Evolutionary conservation across 2,329 filamentous ascomycete species (phyloP).

Genomic region (Pseudocercospora vitis): DNA sequence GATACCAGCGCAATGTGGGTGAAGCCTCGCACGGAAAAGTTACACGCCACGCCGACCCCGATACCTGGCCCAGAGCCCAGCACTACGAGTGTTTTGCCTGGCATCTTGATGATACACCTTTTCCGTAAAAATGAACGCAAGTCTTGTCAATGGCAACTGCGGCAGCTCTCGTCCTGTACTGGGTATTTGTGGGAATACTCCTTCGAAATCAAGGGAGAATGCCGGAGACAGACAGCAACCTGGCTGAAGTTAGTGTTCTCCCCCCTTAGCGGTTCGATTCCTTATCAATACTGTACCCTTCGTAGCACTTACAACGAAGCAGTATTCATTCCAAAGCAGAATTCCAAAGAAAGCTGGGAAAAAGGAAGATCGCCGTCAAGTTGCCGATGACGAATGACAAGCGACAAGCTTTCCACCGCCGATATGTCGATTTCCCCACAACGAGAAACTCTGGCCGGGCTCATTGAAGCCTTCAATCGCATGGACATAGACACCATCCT

Average conservation of each 20-base stretch:
- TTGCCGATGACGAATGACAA: not conserved
- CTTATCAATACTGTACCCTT: too few relatives aligned
- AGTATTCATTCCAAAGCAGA: not conserved
- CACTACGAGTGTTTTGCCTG: conserved; percentile 37
- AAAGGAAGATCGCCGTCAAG: not conserved
- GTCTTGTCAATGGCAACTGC: not conserved
- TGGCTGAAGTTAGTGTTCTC: not conserved
- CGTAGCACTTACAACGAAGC: not conserved
- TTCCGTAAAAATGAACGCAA: not conserved
- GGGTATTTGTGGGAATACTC: not conserved
- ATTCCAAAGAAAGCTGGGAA: not conserved
- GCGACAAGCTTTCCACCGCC: not conserved
- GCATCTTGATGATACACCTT: conserved; percentile 20
- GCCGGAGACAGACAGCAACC: not conserved
- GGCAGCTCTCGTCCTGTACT: not conserved
- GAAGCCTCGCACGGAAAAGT: conserved; percentile 49
- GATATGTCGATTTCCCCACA: conserved; percentile 16
- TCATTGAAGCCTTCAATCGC: conserved; percentile 38
- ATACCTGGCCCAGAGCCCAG: conserved; percentile 54
- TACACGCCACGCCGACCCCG: conserved; percentile 43
- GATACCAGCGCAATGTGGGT: conserved; percentile 52
- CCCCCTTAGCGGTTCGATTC: not conserved
- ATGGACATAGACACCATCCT: conserved; percentile 36
- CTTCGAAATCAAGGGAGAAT: not conserved
- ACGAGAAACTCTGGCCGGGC: conserved; percentile 34